Base-by-base conservation (phyloP, 305 asterid species). In the Fraxinus albicans region DNA sequence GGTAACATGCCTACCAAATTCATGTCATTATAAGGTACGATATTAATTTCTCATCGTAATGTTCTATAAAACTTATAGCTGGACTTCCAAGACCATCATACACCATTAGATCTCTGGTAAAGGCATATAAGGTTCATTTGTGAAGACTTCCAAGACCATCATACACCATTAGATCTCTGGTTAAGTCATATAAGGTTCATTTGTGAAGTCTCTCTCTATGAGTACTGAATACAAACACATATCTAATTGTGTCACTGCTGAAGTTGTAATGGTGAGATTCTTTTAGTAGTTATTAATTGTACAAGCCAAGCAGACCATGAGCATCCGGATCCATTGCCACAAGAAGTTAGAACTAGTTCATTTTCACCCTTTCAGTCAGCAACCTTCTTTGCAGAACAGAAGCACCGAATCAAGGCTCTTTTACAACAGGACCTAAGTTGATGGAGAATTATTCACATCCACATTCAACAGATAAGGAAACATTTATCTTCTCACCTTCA, bases 361-460 rank as follows among this genome's bases (percentile, higher is more conserved):
- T 29, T 31, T 72, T 33, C 44, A 72, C 25, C 79, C 79, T 36
- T 76, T 76, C 58, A 40, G 34, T 76, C 53, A 21, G 79, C 31
- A 76, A 23, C 47, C 33, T 19, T 76, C 79, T 36, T 38, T 36
- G 63, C 53, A 74, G 44, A 63, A 67, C 36, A 15, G 76, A 23
- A 72, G 19, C 72, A 69, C 38, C n/a, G 38, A 77, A 77, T n/a
- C 65, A 77, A 23, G 79, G 69, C 9, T 42, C 67, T 44, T 77
- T 53, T 72, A 72, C 25, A 29, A 31, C 29, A 77, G 80, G 8
- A 17, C 50, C 15, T 44, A 77, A 77, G 80, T 27, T 29, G 44
- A 29, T 44, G 38, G 35, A 25, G 73, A 65, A 65, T 65, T 25
- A 76, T 76, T 42, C 34, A 76, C 31, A 29, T 17, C 42, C 80